Base-by-base conservation (phyloP, 257 asterid species). In the Solanum bulbocastanum region DNA sequence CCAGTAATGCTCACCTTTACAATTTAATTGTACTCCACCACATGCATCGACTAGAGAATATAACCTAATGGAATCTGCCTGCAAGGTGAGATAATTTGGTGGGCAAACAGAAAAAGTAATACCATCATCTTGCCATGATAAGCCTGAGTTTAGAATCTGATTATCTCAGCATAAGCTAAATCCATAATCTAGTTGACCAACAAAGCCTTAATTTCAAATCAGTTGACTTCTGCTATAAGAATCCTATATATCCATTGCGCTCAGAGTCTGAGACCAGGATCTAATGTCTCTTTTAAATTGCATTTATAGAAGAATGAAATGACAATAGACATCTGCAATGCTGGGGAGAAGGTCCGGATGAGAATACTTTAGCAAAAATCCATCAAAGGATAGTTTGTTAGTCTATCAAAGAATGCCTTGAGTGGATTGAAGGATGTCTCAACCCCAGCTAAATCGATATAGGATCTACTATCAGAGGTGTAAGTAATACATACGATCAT, bases 261-360 rank as follows among this genome's bases (percentile, higher is more conserved):
- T 32, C 16, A 74, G 68, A 72, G 71, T 32, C 16, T 82, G 68
- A 72, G 76, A 68, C 40, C 87, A 87, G 92, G 88, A 87, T 89
- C 93, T 88, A 87, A 92, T 89, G 88, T 88, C 87, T 39, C 78
- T 32, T 83, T 69, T 66, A 88, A 89, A 91, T 92, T 89, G 83
- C 40, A 30, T 78, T 86, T 30, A 83, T 78, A 69, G 85, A 86
- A 69, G 89, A 84, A 81, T 89, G 56, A 56, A 79, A 32, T 68
- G 73, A 68, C 44, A 52, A 78, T 71, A 23, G 30, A 76, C 60
- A 42, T 85, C 87, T 33, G 65, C 39, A 72, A 78, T 40, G 65
- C 62, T 37, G 69, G 65, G 37, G n/a, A 60, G 60, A 84, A 62
- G 78, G 78, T 62, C 39, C 11, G 12, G 16, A 84, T 84, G 87